A percentile compares a stretch with the other conserved stretches of the same genome.
Conservation (phyloP, 2,329 filamentous ascomycete species). For the Curvularia eragrostidis region DNA sequence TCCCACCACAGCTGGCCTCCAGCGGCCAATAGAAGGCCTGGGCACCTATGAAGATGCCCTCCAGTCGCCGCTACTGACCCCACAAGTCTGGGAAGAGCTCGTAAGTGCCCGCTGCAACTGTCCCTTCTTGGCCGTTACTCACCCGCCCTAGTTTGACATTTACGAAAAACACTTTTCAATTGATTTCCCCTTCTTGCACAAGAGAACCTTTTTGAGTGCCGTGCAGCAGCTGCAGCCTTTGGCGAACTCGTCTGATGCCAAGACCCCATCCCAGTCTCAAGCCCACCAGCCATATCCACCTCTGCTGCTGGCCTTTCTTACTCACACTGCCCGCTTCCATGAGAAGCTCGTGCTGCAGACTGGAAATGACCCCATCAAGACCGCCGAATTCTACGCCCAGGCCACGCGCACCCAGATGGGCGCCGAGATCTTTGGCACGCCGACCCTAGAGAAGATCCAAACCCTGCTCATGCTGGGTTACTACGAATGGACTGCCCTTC, state of each 20-base stretch:
- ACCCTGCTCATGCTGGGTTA: conserved; percentile 73
- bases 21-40: conserved; percentile 53
- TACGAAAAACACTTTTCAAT: conserved; percentile 75
- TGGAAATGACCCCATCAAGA: conserved; percentile 22
- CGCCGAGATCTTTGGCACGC: conserved; percentile 29
- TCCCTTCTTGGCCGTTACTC: conserved; percentile 2
- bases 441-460: conserved; percentile 69
- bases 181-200: conserved; percentile 74
- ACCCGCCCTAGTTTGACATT: conserved; percentile 61
- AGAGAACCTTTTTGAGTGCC: conserved; percentile 63
- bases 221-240: conserved; percentile 33
- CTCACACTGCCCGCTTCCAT: conserved; percentile 75
- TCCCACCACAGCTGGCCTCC: conserved; percentile 34
- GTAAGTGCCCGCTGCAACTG: conserved; percentile 34
- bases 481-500: conserved; percentile 73
- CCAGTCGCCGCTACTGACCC: conserved; percentile 66
- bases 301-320: conserved; percentile 70
- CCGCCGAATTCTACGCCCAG: conserved; percentile 69
- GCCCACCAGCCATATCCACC: conserved; percentile 58
- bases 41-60: conserved; percentile 63
- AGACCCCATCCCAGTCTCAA: conserved; percentile 35
- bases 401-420: conserved; percentile 60
- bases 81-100: conserved; percentile 71
- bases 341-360: conserved; percentile 49
- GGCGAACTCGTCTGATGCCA: conserved; percentile 37